These are phyloP conservation scores for Ziziphus jujuba DNA, from an alignment of 306 rosid genomes.

Conservation along the genomic window DNA sequence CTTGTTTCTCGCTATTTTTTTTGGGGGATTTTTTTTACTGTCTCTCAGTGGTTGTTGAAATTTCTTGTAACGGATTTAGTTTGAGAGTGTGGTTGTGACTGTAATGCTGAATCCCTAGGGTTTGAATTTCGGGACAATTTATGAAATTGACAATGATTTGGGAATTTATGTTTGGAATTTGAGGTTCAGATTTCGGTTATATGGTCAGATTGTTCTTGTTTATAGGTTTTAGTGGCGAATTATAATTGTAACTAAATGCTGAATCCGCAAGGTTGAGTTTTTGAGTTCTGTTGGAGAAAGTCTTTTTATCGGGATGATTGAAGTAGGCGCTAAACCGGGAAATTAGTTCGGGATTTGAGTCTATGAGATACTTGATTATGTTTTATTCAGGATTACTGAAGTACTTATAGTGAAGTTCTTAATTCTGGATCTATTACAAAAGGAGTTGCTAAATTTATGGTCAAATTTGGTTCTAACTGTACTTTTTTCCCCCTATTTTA, in stretches of 20 bases:
- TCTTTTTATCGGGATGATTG: not conserved
- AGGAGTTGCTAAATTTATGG: not conserved
- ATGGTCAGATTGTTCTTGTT: not conserved
- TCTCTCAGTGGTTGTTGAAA: not conserved
- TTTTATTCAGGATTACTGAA: not conserved
- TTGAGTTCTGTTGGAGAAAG: not conserved
- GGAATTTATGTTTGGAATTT: slow-evolving; percentile 1
- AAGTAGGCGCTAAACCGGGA: slow-evolving; percentile 8
- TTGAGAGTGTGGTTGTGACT: not conserved
- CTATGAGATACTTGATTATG: not conserved
- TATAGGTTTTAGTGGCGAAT: slow-evolving; percentile 17
- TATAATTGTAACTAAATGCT: slow-evolving; percentile 15
- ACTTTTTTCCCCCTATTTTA: not conserved
- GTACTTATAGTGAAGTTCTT: not conserved
- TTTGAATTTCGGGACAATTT: slow-evolving; percentile 7
- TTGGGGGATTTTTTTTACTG: not conserved
- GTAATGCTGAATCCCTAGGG: slow-evolving; percentile 19
- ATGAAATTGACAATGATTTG: slow-evolving; percentile 6
- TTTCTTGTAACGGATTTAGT: not conserved
- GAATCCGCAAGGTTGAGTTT: not conserved
- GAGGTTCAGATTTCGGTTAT: slow-evolving; percentile 5
- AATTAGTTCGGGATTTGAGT: slow-evolving; percentile 14
- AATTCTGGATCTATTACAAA: not conserved
- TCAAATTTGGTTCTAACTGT: not conserved
- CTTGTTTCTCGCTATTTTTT: not conserved